These are phyloP conservation scores for Periconia digitata DNA, from an alignment of 2,329 filamentous ascomycete genomes.

Conservation along the genomic window DNA sequence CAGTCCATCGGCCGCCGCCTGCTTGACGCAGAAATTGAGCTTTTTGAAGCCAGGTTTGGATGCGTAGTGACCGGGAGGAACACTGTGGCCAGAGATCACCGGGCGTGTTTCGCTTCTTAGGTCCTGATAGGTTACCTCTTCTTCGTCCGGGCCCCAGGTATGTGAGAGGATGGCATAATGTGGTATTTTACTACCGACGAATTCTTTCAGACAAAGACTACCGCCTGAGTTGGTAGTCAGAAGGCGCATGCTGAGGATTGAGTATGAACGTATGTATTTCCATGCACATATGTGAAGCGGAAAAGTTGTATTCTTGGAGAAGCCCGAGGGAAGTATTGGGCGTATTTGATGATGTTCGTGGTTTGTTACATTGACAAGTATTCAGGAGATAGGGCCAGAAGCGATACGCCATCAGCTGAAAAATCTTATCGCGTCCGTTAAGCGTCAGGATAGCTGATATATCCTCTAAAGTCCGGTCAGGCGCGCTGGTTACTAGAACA, in stretches of 20 bases:
- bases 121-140: constrained; percentile 14
- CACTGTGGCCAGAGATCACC: neutral
- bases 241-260: neutral
- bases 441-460: no score
- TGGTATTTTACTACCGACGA: neutral
- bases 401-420: no score
- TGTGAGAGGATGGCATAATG: constrained; percentile 9
- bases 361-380: no score
- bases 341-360: no score
- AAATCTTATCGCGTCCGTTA: no score
- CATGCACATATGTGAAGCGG: no score
- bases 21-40: neutral
- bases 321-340: no score
- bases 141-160: constrained; percentile 3
- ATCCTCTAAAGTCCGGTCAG: no score
- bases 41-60: neutral
- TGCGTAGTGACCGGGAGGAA: neutral
- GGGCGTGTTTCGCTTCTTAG: neutral
- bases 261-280: neutral
- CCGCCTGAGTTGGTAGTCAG: neutral
- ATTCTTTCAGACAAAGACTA: neutral
- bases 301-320: no score
- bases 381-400: no score
- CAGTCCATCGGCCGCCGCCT: neutral
- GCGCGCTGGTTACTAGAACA: no score